These are phyloP conservation scores for Pyrenophora seminiperda DNA, from an alignment of 2,329 filamentous ascomycete genomes.

Conservation along the genomic window DNA sequence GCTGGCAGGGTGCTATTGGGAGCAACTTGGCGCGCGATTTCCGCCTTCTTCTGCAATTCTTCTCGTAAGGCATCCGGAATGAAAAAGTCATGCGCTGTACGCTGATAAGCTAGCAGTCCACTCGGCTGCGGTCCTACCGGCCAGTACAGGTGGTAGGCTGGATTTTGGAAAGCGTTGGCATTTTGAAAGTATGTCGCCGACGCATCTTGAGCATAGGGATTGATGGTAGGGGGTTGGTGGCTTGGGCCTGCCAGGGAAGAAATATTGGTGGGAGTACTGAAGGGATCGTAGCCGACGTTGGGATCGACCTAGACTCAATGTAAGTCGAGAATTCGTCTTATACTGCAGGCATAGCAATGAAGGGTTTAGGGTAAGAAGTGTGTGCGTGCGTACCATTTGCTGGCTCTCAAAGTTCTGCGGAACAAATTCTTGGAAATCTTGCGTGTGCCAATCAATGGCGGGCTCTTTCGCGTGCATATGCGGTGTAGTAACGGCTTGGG, in stretches of 20 bases:
- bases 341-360: background rate
- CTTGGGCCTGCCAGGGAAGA: slow-evolving; percentile 42
- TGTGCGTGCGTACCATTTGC: slow-evolving; percentile 52
- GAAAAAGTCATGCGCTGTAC: slow-evolving; percentile 88
- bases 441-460: slow-evolving; percentile 55
- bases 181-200: slow-evolving; percentile 69
- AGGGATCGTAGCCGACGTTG: slow-evolving; percentile 52
- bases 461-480: slow-evolving; percentile 54
- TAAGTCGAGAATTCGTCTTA: slow-evolving; percentile 9
- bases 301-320: slow-evolving; percentile 39
- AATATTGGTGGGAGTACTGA: slow-evolving; percentile 45
- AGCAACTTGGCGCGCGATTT: slow-evolving; percentile 82
- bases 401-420: slow-evolving; percentile 60
- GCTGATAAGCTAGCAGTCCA: slow-evolving; percentile 82
- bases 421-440: slow-evolving; percentile 59
- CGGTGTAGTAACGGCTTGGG: slow-evolving; percentile 50
- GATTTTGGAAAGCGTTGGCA: slow-evolving; percentile 60
- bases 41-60: slow-evolving; percentile 85
- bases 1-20: slow-evolving; percentile 76
- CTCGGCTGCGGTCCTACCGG: slow-evolving; percentile 82
- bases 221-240: slow-evolving; percentile 51
- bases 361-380: background rate
- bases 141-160: slow-evolving; percentile 84
- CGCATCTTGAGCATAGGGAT: slow-evolving; percentile 78
- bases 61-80: slow-evolving; percentile 84